Evolutionary conservation across 441 rosid species (phyloP).

Genomic region (Eruca vesicaria): DNA sequence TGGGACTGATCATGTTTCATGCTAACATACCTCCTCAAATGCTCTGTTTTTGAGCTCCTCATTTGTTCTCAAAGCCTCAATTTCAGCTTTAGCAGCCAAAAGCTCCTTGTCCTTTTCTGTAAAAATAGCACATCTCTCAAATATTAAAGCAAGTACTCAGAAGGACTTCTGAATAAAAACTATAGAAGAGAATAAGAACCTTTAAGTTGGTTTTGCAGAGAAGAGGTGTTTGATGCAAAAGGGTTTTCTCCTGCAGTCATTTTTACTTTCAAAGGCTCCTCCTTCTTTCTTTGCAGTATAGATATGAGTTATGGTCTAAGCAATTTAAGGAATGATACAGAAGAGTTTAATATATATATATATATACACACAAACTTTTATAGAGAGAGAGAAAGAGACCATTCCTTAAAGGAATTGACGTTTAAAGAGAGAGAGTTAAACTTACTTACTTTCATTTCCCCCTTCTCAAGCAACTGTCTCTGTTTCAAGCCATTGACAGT

Average conservation of each 20-base stretch:
- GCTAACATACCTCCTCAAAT: constrained; percentile 52
- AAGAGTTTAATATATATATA: constrained; percentile 21
- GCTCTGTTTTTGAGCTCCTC: constrained; percentile 71
- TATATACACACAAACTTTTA: constrained; percentile 16
- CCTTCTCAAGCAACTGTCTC: constrained; percentile 56
- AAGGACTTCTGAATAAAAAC: constrained; percentile 4
- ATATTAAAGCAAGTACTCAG: not conserved
- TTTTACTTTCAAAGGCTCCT: constrained; percentile 27
- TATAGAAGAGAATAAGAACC: constrained; percentile 40
- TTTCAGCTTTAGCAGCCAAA: constrained; percentile 55
- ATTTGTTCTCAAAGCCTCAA: constrained; percentile 62
- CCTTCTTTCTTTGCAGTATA: not conserved
- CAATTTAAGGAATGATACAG: constrained; percentile 23
- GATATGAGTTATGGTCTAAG: constrained; percentile 10
- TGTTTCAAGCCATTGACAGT: constrained; percentile 28
- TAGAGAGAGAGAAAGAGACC: constrained; percentile 39
- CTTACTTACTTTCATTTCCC: constrained; percentile 43
- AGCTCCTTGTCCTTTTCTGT: constrained; percentile 67
- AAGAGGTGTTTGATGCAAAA: constrained; percentile 60
- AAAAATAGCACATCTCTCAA: not conserved
- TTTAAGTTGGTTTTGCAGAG: constrained; percentile 69
- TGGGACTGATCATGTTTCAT: not conserved
- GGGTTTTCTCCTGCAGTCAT: constrained; percentile 54
- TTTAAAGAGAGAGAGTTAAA: constrained; percentile 32
- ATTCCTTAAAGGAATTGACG: constrained; percentile 61